Percentiles rank a stretch among this genome's conserved stretches.
phyloP scores from a whole-genome alignment of 2,329 filamentous ascomycete genomes.

The Talaromyces marneffei region DNA sequence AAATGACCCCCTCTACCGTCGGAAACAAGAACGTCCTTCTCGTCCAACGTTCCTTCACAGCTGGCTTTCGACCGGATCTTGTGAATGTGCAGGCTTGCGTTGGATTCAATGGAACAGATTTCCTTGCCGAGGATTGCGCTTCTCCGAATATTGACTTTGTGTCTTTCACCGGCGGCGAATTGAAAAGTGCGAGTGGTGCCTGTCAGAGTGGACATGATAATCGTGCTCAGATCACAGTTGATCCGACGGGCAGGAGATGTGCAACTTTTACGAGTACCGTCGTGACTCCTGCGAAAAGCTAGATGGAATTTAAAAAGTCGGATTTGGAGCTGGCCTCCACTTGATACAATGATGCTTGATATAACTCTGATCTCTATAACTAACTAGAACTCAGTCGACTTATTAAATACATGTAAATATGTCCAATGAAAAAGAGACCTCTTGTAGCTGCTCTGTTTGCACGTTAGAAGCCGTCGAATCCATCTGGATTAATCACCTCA shows the following conservation, averaged over 20 bases:
- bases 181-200: not conserved
- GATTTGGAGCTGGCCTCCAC: not conserved
- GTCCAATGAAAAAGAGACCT: too few relatives aligned
- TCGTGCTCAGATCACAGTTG: not conserved
- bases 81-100: not conserved
- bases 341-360: not conserved
- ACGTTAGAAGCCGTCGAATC: not conserved
- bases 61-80: not conserved
- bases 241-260: not conserved
- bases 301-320: not conserved
- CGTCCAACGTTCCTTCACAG: not conserved
- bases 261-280: not conserved
- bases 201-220: not conserved
- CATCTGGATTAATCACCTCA: not conserved
- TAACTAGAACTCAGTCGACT: too few relatives aligned
- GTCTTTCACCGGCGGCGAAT: not conserved
- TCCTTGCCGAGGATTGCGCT: not conserved
- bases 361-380: not conserved
- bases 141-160: not conserved
- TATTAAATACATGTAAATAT: too few relatives aligned
- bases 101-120: not conserved
- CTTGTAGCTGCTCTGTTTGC: too few relatives aligned
- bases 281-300: not conserved
- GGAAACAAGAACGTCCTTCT: not conserved
- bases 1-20: not conserved